Evolutionary conservation across 2,329 filamentous ascomycete genomes (phyloP), one percentile per base, ranked within the genome.

Genomic region (Hypomyces perniciosus): DNA sequence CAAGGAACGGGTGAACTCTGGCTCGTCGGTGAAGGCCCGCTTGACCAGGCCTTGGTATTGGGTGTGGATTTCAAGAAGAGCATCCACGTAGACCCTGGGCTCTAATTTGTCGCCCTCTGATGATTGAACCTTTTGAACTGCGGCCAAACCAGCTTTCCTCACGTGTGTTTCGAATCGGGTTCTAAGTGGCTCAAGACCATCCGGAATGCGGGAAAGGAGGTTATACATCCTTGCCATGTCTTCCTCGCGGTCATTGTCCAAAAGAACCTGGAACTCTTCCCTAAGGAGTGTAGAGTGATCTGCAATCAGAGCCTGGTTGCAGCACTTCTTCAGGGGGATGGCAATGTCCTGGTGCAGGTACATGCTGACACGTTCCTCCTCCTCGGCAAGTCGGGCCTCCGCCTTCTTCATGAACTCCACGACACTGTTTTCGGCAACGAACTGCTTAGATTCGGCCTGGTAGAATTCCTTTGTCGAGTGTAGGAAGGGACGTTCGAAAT

Each of bases 351-450:
- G 82, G 62, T 97, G 90, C 42, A 99, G 78, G 64, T 95, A 99
- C 64, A 97, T 83, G 57, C 84, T 84, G 8, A 99, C 93, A 28
- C 93, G 88, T 65, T 92, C 89, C 72, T 95, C 93, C 69, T 99
- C 93, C 69, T 99, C 93, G 6, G 89, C 83, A 54, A 99, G 72
- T 31, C 93, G 85, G 39, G 83, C 72, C 71, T 97, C 92, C 1
- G 93, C 95, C 79, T 99, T 99, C 77, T 97, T 97, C 93, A 99
- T 97, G 72, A 97, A 99, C 65, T 99, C 93, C 33, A 99, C 91
- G 4, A 99, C 90, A 56, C 88, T 95, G 67, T 99, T 99, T 68
- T 97, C 92, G 8, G 90, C 88, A 33, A 99, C 83, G 65, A 99
- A 99, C 56, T 90, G 86, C 61, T 90, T 89, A 20, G 93, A 97